These are phyloP conservation scores for Arthrobotrys musiformis DNA, from an alignment of 2,329 filamentous ascomycete genomes.

Conservation along the genomic window DNA sequence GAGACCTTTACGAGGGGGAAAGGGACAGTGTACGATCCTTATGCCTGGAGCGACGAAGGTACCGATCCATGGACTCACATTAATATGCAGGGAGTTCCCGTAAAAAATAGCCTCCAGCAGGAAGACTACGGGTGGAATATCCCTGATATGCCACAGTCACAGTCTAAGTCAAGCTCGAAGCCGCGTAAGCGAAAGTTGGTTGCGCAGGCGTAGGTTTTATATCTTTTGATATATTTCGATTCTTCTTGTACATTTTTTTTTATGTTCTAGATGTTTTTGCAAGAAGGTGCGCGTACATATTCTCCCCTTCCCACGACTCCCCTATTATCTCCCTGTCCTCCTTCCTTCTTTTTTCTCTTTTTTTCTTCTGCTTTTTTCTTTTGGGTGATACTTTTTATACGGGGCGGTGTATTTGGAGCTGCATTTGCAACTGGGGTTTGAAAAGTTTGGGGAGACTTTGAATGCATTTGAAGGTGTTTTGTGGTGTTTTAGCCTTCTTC, in stretches of 20 bases:
- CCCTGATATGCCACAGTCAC: background rate
- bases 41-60: conserved; percentile 25
- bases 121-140: conserved; percentile 26
- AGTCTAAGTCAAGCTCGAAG: background rate
- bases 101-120: background rate
- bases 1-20: conserved; percentile 19
- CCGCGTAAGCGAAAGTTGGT: background rate
- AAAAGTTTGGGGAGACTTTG: conserved; percentile 21
- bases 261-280: conserved; percentile 37
- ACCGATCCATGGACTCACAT: conserved; percentile 17
- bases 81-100: background rate
- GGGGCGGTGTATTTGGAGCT: conserved; percentile 33
- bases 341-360: conserved; percentile 22
- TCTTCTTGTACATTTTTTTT: background rate
- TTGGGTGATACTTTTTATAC: conserved; percentile 57
- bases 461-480: conserved; percentile 48
- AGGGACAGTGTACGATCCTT: conserved; percentile 13
- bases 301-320: background rate
- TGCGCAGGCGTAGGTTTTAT: background rate
- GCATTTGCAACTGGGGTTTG: conserved; percentile 9
- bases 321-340: conserved; percentile 24
- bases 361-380: conserved; percentile 56
- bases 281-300: conserved; percentile 59
- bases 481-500: conserved; percentile 2
- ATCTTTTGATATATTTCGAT: background rate